Base-by-base conservation (phyloP, 495 filamentous ascomycete species). In the Bathelium albidoporum region DNA sequence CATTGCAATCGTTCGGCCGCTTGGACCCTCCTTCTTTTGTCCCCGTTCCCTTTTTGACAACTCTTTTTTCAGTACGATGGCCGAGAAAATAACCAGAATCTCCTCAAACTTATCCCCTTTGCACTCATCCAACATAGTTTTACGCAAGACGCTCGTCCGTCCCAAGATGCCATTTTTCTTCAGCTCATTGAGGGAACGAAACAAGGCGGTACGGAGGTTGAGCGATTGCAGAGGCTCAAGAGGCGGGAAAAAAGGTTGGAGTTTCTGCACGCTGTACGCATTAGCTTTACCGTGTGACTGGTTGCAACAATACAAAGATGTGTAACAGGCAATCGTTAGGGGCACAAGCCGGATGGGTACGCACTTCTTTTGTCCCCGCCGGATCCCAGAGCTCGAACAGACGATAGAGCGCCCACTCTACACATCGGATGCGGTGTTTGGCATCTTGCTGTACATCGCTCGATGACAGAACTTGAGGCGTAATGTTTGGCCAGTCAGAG, bases 121-220 rank as follows among this genome's bases (percentile, higher is more conserved):
- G 59, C 91, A 96, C 65, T 96, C 90, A 72, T 96, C 91, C 62
- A 96, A 77, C 89, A 95, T 93, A 0, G 88, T 90, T 75, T 93
- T 95, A 45, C 91, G 84, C 43, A 95, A 75, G 3, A 90, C 83
- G 0, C 81, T 81, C 71, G 95, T 90, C 59, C 87, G 82, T 11
- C 89, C 88, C 22, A 95, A 77, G 1, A 89, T 80, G 11, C 89
- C 90, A 80, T 85, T 89, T 74, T 91, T 95, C 80, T 95, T 95
- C 59, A 89, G 78, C 32, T 91, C 86, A 62, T 88, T 86, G 41
- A 96, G 79, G 55, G 80, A 81, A 66, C 89, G 81, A 66, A 89
- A 90, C n/a, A 95, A 77, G 26, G 90, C 91, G 24, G 89, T 85
- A 64, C 91, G 89, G 14, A 96, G 83, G 71, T 95, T 95, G 67